These are phyloP conservation scores for Pseudogymnoascus sp. DNA, from an alignment of 2,329 filamentous ascomycete species.

Conservation along the genomic window DNA sequence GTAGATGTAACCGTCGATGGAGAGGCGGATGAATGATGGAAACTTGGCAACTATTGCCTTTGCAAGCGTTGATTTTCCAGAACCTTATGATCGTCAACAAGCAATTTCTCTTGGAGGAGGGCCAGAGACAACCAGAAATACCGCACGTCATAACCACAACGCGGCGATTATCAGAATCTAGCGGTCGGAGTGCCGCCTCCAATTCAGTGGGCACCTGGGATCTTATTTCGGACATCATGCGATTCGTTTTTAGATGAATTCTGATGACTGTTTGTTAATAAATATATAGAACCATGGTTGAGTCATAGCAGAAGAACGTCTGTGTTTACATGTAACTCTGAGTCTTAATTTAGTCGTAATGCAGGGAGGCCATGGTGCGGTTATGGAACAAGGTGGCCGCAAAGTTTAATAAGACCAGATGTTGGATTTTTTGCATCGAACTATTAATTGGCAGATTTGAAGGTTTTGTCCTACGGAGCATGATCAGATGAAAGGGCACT, in stretches of 20 bases:
- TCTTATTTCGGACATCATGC: neutral
- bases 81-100: neutral
- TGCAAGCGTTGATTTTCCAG: neutral
- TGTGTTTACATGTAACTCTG: neutral
- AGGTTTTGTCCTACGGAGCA: neutral
- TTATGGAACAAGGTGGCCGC: neutral
- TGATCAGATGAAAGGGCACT: neutral
- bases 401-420: neutral
- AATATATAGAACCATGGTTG: neutral
- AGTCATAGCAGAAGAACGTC: neutral
- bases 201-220: neutral
- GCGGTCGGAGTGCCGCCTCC: neutral
- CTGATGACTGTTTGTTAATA: neutral
- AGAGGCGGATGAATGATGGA: constrained; percentile 3
- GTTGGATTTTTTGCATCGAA: neutral
- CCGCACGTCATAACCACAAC: neutral
- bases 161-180: neutral
- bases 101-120: no score
- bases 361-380: neutral
- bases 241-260: neutral
- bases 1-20: constrained; percentile 4
- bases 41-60: neutral
- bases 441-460: neutral
- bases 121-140: neutral
- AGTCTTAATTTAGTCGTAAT: neutral